Base-by-base conservation (phyloP, 192 early-diverging fungal species). In the Diversispora eburnea region DNA sequence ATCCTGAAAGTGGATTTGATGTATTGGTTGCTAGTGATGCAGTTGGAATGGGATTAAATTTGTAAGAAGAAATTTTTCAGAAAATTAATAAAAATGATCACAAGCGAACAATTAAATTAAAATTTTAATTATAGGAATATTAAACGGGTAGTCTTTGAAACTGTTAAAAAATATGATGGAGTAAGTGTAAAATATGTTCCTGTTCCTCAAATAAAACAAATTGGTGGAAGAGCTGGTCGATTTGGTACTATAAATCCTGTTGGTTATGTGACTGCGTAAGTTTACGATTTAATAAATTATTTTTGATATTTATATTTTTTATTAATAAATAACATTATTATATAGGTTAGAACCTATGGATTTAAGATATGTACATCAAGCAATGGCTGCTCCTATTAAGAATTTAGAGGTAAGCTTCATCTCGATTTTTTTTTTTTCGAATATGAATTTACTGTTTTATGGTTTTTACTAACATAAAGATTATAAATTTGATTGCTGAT, bases 31-130 rank as follows among this genome's bases (percentile, higher is more conserved):
- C 97, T 5, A 93, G 92, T 69, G 97, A 99, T 82, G 97, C 97
- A 0, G 88, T 99, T 59, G 97, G 97, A 25, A 99, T 99, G 97
- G 97, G 97, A 0, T 83, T 97, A 10, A 99, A 99, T 78, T 73
- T 99, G 88, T 91, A 77, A 71, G 84, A 73, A 15, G 10, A 15
- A 7, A 4, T 65, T 5, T 45, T 65, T 46, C 54, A 1, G 6
- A 3, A 20, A 52, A 1, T 54, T 15, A 20, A 54, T 52, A 22
- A 5, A 6, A 54, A 15, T 52, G 20, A 5, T 47, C 7, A 7
- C 9, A 10, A n/a, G n/a, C n/a, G n/a, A 45, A 46, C 17, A 13
- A 25, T 71, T 42, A 73, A 25, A 33, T 52, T 73, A 46, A n/a
- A 52, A 20, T 56, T 0, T 12, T 57, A 13, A 33, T 61, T 17